Evolutionary conservation across 371 early-diverging fungal genomes (phyloP), one percentile per base, ranked within the genome.

Genomic region (Mortierella sp.): DNA sequence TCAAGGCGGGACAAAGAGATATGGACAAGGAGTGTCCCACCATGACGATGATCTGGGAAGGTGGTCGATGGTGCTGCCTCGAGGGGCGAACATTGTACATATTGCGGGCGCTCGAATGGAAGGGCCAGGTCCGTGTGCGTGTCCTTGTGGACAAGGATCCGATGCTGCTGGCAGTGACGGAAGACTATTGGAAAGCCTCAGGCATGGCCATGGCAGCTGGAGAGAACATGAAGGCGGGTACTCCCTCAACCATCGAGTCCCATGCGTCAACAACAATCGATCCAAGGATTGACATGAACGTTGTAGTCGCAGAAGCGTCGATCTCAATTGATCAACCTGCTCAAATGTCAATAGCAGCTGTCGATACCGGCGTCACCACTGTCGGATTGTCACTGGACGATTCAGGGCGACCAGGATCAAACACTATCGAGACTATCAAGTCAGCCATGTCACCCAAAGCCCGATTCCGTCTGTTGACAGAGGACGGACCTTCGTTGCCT

Each of bases 11-110:
- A 14, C 62, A 52, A 41, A 48, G 61, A 42, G 67, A 72, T 12
- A 50, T 72, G 73, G 30, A 58, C 42, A 67, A 72, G 45, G 73
- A 72, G 39, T 67, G 67, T 23, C 76, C 69, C 8, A 58, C 53
- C 21, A 74, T 74, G 76, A 69, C 76, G n/a, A 69, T 69, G 26
- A 69, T 74, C 21, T 74, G 76, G 76, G 76, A 74, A 13, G 53
- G 65, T 2, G 76, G 76, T 8, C 57, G 76, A 10, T 74, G 76
- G 76, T 74, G 76, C 39, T 74, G 76, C 43, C 69, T 74, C 14
- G 76, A 74, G 31, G 69, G 69, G 19, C 69, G 76, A 47, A 58
- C 69, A 14, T 49, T 74, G 61, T 74, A 69, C 46, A 69, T 74
- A 51, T 45, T 74, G 21, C 51, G 64, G 13, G 61, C 64, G 7